Evolutionary conservation across 257 asterid genomes (phyloP), one percentile per base, ranked within the genome.

Genomic region (Solanum rostratum): DNA sequence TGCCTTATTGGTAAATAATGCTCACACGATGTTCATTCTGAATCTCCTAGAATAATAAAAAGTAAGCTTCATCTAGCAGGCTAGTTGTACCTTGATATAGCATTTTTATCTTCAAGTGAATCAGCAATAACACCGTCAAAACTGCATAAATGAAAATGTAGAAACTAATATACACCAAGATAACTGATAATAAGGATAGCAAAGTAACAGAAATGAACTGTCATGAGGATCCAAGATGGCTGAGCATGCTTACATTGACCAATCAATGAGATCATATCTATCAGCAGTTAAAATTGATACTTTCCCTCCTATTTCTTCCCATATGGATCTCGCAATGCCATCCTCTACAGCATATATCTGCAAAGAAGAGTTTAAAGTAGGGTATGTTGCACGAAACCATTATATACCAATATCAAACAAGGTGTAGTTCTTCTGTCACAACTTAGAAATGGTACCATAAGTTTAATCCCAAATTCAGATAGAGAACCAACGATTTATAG

Each of bases 61-160:
- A 78, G 82, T 78, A 27, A 49, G 27, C 49, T 83, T 65, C 80
- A 83, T 83, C 68, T 33, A 57, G 55, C 22, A 83, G 79, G 54
- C 69, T 45, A 66, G 84, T 24, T 20, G 54, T 93, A 95, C 99
- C 98, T 91, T 89, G 91, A 90, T 88, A 97, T 89, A 86, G 91
- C 93, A 85, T 89, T 88, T 80, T 97, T 95, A 83, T 92, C 96
- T 91, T 97, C 98, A 85, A 97, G 94, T 43, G 98, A 94, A 83
- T 94, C 95, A 63, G 89, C 97, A 85, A 95, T 86, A 84, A 97
- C 85, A 57, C 99, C 97, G 83, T 97, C 99, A 91, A 88, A 95
- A 82, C 99, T 97, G 95, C 91, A 91, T 73, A 57, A 80, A 86
- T 62, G 82, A 83, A 85, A 86, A 87, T 84, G 89, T 79, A 86